phyloP scores from a whole-genome alignment of 352 stramenopile genomes.

The Pythium biforme region DNA sequence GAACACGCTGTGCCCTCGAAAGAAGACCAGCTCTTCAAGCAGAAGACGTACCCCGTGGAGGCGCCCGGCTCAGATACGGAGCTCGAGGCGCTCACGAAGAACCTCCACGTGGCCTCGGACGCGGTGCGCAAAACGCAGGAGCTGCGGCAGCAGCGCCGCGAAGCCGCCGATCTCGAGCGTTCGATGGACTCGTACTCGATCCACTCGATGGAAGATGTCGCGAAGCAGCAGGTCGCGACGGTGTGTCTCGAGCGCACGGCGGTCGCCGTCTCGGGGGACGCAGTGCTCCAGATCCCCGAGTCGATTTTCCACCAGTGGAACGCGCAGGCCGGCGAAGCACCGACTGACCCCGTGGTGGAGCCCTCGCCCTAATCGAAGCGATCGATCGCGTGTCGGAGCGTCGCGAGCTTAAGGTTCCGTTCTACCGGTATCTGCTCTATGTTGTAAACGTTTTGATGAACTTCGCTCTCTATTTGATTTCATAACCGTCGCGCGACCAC shows the following conservation, averaged over 20 bases:
- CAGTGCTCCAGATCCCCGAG: conserved; percentile 66
- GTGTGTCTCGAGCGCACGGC: conserved; percentile 70
- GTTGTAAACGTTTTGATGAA: no score
- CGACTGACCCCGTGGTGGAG: background rate
- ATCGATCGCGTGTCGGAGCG: background rate
- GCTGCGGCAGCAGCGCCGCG: conserved; percentile 46
- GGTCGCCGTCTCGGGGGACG: conserved; percentile 69
- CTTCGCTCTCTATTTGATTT: conserved; percentile 1
- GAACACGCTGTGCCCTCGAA: conserved; percentile 12
- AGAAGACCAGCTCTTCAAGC: conserved; percentile 50
- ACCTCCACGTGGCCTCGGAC: conserved; percentile 46
- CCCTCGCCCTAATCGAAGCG: background rate
- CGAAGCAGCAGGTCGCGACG: conserved; percentile 53
- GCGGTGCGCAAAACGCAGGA: conserved; percentile 64
- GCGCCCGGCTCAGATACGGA: conserved; percentile 52
- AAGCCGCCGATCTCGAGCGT: conserved; percentile 20
- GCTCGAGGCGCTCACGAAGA: conserved; percentile 54
- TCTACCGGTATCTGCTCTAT: no score
- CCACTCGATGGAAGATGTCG: conserved; percentile 72
- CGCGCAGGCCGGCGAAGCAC: conserved; percentile 1
- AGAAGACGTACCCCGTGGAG: conserved; percentile 45
- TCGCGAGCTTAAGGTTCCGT: no score
- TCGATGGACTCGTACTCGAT: conserved; percentile 41
- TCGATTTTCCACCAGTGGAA: conserved; percentile 71
- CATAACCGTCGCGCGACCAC: conserved; percentile 4